These are phyloP conservation scores for Schrenkiella parvula DNA, from an alignment of 345 rosid species.

Conservation along the genomic window DNA sequence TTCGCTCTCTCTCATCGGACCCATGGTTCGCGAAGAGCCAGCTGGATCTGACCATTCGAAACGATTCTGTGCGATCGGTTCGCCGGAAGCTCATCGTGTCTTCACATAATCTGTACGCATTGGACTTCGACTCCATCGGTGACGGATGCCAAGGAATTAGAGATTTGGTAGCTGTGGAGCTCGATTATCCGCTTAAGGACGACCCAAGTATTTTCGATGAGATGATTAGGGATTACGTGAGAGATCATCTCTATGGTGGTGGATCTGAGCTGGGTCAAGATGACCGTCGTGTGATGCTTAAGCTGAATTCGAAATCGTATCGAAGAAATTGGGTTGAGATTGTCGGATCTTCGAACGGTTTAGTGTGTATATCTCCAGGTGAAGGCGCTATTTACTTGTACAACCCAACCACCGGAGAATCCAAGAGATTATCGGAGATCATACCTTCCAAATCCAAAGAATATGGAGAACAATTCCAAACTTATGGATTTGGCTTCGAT, in stretches of 20 bases:
- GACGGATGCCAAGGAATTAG: not conserved
- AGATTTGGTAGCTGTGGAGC: constrained; percentile 25
- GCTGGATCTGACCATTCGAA: constrained; percentile 11
- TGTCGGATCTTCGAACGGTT: constrained; percentile 44
- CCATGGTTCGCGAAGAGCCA: constrained; percentile 37
- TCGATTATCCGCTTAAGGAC: constrained; percentile 30
- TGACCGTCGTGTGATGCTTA: constrained; percentile 32
- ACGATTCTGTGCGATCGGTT: not conserved
- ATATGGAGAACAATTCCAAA: not conserved
- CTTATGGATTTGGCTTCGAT: constrained; percentile 41
- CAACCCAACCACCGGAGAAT: constrained; percentile 45
- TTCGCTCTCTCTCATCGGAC: constrained; percentile 31
- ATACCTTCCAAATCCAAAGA: not conserved
- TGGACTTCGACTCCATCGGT: constrained; percentile 24
- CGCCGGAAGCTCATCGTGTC: constrained; percentile 26
- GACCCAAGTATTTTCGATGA: constrained; percentile 13
- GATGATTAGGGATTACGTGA: constrained; percentile 18
- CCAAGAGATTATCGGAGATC: constrained; percentile 33
- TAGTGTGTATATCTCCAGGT: constrained; percentile 39
- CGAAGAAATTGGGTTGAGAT: constrained; percentile 36
- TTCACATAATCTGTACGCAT: constrained; percentile 20
- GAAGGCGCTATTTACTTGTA: constrained; percentile 36
- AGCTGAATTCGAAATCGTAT: constrained; percentile 6
- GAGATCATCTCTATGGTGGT: constrained; percentile 17
- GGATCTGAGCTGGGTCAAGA: constrained; percentile 20